Evolutionary conservation across 495 filamentous ascomycete genomes (phyloP), one percentile per base, ranked within the genome.

Genomic region (Penicillium soppii): DNA sequence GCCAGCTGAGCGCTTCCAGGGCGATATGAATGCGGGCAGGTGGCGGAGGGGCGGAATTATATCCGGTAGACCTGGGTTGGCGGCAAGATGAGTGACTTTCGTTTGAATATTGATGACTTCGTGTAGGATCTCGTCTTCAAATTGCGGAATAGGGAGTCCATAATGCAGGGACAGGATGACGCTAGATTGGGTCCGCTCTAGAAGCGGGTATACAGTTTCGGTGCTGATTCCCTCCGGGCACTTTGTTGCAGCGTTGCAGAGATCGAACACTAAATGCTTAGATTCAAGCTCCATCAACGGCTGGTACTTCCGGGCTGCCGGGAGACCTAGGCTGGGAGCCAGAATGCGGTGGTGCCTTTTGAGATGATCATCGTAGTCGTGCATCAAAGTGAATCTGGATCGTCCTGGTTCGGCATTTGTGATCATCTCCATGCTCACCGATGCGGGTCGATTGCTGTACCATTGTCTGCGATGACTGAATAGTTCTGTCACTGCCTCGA

Each of bases 371-470:
- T 64, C 63, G 36, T 66, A 66, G 45, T 67, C 63, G 19, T 67
- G 61, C 63, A 67, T 67, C 33, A 67, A 35, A 12, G 61, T 67
- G 27, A 67, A 67, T 30, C 51, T 47, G 1, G 61, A 67, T 29
- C 50, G 35, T 7, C 63, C 63, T 0, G 56, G 56, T n/a, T 50
- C 32, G 5, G 61, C 58, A 6, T 38, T 53, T 7, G 61, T 67
- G 49, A 67, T 67, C 64, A 65, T 67, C 30, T 66, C 58, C 65
- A 68, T 68, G 46, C 50, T 68, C 2, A 68, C 60, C 4, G 62
- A 66, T 10, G 59, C 35, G 7, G 62, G 65, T 1, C 65, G 62
- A 32, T 68, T 68, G 50, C 59, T 63, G 41, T 68, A 68, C 65
- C 65, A 68, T 26, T 63, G 65, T 16, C 65, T 68, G 51, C 65